Evolutionary conservation across 2,329 filamentous ascomycete species (phyloP).

Genomic region (Biscogniauxia mediterranea): DNA sequence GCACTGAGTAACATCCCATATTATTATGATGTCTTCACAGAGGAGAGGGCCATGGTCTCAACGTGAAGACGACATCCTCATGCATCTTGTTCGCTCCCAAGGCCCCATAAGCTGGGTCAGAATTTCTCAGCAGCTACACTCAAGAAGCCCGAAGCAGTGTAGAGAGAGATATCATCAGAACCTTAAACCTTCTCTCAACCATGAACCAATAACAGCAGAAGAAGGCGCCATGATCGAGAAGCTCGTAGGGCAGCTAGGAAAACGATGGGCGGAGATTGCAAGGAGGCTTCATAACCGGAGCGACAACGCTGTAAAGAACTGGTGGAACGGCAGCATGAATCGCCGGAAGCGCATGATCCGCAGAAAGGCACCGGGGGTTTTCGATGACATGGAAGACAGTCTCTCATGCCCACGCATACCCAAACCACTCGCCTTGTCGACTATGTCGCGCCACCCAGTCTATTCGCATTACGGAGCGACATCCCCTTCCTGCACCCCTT

Average conservation of each 20-base stretch:
- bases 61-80: conserved; percentile 68
- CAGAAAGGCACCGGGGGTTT: conserved; percentile 30
- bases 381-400: conserved; percentile 29
- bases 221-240: conserved; percentile 74
- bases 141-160: conserved; percentile 89
- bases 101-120: conserved; percentile 87
- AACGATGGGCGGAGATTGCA: conserved; percentile 92
- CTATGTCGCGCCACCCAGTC: conserved; percentile 8
- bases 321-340: conserved; percentile 95
- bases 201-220: conserved; percentile 68
- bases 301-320: conserved; percentile 96
- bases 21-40: conserved; percentile 19
- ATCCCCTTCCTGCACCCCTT: conserved; percentile 9
- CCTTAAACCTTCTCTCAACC: conserved; percentile 73
- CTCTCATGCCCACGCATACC: conserved; percentile 20
- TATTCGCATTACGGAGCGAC: conserved; percentile 20
- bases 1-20: background rate
- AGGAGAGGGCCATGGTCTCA: conserved; percentile 79
- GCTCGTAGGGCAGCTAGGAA: conserved; percentile 75
- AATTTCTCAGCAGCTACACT: conserved; percentile 72
- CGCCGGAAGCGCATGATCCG: conserved; percentile 58
- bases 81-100: conserved; percentile 67
- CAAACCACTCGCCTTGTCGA: background rate
- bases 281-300: conserved; percentile 78
- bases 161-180: conserved; percentile 94